Percentiles rank a stretch among this genome's conserved stretches.
Conservation (phyloP, 2,329 filamentous ascomycete genomes). For the Amauroascus niger region DNA sequence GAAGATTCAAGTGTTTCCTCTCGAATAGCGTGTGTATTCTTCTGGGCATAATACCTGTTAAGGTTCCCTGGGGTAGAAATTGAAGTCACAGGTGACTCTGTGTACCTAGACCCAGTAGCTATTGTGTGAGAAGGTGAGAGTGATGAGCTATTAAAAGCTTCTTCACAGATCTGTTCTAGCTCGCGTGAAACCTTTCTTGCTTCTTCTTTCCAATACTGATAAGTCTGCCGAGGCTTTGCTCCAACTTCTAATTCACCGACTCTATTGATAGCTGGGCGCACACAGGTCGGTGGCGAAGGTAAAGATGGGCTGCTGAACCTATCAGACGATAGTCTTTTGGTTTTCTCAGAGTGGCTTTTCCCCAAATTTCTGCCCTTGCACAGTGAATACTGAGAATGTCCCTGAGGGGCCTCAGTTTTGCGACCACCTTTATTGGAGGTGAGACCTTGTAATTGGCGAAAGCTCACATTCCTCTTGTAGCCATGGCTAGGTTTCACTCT, state of each 20-base stretch:
- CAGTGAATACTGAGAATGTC: slow-evolving; percentile 22
- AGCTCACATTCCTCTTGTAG: slow-evolving; percentile 54
- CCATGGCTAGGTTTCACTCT: slow-evolving; percentile 34
- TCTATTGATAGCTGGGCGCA: slow-evolving; percentile 26
- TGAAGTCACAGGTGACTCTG: slow-evolving; percentile 45
- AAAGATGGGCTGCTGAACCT: slow-evolving; percentile 32
- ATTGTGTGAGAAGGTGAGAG: slow-evolving; percentile 42
- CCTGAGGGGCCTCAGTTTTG: slow-evolving; percentile 20
- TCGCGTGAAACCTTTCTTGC: slow-evolving; percentile 73
- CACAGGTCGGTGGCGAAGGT: slow-evolving; percentile 32
- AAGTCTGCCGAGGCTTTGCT: slow-evolving; percentile 34
- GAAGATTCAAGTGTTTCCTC: slow-evolving; percentile 40
- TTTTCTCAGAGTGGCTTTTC: slow-evolving; percentile 15
- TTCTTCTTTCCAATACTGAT: slow-evolving; percentile 59
- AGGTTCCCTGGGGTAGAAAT: slow-evolving; percentile 30
- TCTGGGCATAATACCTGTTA: slow-evolving; percentile 13
- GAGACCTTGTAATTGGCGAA: slow-evolving; percentile 45
- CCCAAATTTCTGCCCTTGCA: slow-evolving; percentile 17
- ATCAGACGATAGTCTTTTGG: slow-evolving; percentile 19
- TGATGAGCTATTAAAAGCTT: slow-evolving; percentile 70
- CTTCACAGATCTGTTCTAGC: slow-evolving; percentile 81
- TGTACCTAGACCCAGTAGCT: slow-evolving; percentile 31
- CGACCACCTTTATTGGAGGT: slow-evolving; percentile 26
- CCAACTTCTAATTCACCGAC: slow-evolving; percentile 28
- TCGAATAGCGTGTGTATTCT: slow-evolving; percentile 33